Base-by-base conservation (phyloP, 495 filamentous ascomycete genomes). In the Pyrenopolyporus hunteri region DNA sequence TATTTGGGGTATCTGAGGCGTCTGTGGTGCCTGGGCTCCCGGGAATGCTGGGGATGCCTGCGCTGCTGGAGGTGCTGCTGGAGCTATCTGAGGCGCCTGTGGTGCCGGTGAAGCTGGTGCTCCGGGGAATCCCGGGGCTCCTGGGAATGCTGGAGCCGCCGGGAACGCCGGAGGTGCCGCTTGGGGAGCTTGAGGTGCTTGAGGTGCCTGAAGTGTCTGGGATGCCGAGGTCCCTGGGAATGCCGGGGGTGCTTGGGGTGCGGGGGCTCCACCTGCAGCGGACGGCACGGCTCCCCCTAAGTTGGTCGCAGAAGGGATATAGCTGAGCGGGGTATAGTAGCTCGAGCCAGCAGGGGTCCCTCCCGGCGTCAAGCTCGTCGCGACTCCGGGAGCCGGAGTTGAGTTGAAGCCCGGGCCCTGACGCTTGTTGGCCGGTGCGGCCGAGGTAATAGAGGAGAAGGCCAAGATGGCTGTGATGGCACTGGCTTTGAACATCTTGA, bases 401-500 rank as follows among this genome's bases (percentile, higher is more conserved):
- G 48, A 40, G 9, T 31, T 25, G 4, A 10, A 22, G 17, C 17
- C 22, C 26, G 11, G 49, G 9, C 5, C 26, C 2, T 42, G 26
- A 9, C 20, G 17, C 23, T 22, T 39, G 36, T 55, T 56, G 9
- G 56, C 58, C 0, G 68, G 64, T 13, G 64, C 58, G 8, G 64
- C 68, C 2, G 44, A 31, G 32, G 58, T 28, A 13, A 61, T 10
- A 23, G 53, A 47, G 56, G 45, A 64, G 56, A 64, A 61, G 32
- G 68, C 68, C 59, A 71, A 32, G 66, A 69, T 46, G 54, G 66
- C 65, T 23, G 59, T 43, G 56, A 56, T 37, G 23, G 63, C 59
- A 23, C 37, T 25, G 50, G 58, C 36, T 2, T 26, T 56, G 32
- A 65, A 37, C 63, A 66, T 66, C 4, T 13, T 58, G 51, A 36